phyloP scores from a whole-genome alignment of 495 filamentous ascomycete genomes.

The Penicillium longicatenatum region DNA sequence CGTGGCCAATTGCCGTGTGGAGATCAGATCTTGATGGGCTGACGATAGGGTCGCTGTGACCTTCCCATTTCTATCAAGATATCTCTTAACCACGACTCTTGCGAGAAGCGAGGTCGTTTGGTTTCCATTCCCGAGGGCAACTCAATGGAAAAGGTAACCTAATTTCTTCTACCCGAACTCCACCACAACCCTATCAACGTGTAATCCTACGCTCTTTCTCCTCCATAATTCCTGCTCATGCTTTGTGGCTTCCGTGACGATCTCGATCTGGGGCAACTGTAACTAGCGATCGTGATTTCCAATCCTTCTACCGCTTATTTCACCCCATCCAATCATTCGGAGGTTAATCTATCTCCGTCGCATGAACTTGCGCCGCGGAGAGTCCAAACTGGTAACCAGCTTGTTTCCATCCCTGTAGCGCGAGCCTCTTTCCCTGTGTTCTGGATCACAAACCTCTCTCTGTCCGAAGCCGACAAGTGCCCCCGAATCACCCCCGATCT shows the following conservation, averaged over 20 bases:
- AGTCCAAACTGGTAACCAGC: conserved; percentile 10
- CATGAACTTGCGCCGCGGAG: conserved; percentile 22
- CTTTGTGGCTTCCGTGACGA: neutral
- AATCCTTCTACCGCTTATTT: neutral
- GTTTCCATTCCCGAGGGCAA: conserved; percentile 33
- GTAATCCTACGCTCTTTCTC: neutral
- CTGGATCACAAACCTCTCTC: conserved; percentile 13
- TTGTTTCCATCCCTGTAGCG: conserved; percentile 10
- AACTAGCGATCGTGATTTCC: conserved; percentile 13
- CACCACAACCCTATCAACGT: conserved; percentile 23
- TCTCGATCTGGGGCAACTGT: conserved; percentile 3
- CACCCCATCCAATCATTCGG: conserved; percentile 10
- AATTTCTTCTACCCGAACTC: conserved; percentile 14
- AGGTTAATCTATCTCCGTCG: conserved; percentile 21
- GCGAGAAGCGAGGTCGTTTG: conserved; percentile 24
- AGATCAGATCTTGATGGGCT: neutral
- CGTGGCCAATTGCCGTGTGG: conserved; percentile 14
- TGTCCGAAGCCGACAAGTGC: conserved; percentile 1
- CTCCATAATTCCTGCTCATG: neutral
- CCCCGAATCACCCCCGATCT: conserved; percentile 19
- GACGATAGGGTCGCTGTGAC: conserved; percentile 10
- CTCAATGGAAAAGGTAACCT: conserved; percentile 18
- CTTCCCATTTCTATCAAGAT: conserved; percentile 9
- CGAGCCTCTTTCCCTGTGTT: conserved; percentile 21
- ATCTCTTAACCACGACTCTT: neutral